Percentiles rank a stretch among this genome's conserved stretches.
These are phyloP conservation scores for Circinella umbellata DNA, from an alignment of 371 early-diverging fungal species.

Conservation along the genomic window DNA sequence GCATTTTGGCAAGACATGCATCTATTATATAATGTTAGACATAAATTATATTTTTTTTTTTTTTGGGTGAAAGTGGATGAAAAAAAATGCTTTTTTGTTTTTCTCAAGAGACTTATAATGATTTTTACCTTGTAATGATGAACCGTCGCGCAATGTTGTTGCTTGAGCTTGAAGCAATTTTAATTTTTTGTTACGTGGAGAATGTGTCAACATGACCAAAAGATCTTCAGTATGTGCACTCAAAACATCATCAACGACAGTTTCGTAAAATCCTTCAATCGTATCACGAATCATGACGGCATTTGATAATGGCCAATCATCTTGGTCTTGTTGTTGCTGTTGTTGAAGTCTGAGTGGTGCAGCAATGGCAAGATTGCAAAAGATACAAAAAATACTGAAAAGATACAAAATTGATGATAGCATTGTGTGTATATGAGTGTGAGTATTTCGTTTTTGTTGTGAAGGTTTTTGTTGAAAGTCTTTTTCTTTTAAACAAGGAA, in stretches of 20 bases:
- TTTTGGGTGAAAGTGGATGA: too few relatives aligned
- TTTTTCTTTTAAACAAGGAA: too few relatives aligned
- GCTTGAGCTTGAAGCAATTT: slow-evolving; percentile 15
- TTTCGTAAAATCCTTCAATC: slow-evolving; percentile 30
- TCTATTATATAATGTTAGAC: slow-evolving; percentile 8
- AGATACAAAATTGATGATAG: slow-evolving; percentile 4
- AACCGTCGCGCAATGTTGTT: background rate
- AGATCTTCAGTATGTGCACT: slow-evolving; percentile 40
- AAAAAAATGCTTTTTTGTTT: background rate
- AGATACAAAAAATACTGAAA: background rate
- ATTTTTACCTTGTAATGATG: slow-evolving; percentile 13
- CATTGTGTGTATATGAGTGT: background rate
- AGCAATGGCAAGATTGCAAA: background rate
- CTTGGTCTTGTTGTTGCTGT: slow-evolving; percentile 7
- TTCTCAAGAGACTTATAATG: too few relatives aligned
- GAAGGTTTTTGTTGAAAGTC: too few relatives aligned
- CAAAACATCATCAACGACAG: slow-evolving; percentile 35
- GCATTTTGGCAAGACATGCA: slow-evolving; percentile 19
- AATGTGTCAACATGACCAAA: slow-evolving; percentile 33
- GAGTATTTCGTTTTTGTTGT: background rate
- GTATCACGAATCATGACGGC: slow-evolving; percentile 23
- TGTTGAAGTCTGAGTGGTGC: background rate
- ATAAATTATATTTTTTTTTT: too few relatives aligned
- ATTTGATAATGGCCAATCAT: slow-evolving; percentile 17
- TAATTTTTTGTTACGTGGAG: slow-evolving; percentile 13